phyloP scores from a whole-genome alignment of 129 eudicot species.

The Pseudognaphalium luteoalbum region DNA sequence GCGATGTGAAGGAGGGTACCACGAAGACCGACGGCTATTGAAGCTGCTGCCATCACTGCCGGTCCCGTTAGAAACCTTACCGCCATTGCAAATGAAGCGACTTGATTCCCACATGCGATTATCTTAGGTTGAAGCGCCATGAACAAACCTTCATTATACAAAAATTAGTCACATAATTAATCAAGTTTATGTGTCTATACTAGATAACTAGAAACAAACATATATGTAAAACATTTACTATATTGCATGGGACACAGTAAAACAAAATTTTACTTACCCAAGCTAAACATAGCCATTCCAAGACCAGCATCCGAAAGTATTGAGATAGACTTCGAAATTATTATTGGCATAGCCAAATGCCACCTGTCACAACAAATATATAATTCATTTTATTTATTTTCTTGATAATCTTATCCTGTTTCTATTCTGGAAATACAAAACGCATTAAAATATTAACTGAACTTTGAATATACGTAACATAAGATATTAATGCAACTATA shows the following conservation, averaged over 20 bases:
- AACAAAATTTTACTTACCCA: constrained; percentile 48
- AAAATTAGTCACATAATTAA: neutral
- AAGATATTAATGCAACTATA: neutral
- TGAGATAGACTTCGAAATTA: constrained; percentile 63
- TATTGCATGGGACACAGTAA: neutral
- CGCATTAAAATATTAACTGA: neutral
- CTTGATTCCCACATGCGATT: constrained; percentile 89
- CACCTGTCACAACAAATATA: constrained; percentile 54
- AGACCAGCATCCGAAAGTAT: constrained; percentile 97
- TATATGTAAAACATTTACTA: too few relatives aligned
- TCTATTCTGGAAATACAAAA: constrained; percentile 21
- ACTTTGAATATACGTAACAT: neutral
- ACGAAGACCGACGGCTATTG: constrained; percentile 89
- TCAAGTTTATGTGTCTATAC: too few relatives aligned
- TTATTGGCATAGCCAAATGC: constrained; percentile 82
- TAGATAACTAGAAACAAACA: too few relatives aligned
- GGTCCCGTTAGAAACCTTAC: constrained; percentile 95
- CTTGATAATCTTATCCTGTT: constrained; percentile 29
- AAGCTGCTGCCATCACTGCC: constrained; percentile 95
- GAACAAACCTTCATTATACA: constrained; percentile 65
- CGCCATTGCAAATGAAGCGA: constrained; percentile 93
- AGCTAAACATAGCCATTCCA: constrained; percentile 99
- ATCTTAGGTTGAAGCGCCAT: constrained; percentile 99
- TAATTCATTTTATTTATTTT: neutral
- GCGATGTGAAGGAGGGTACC: constrained; percentile 85